Evolutionary conservation across 2,329 filamentous ascomycete species (phyloP).

Genomic region (Epichloe sylvatica): DNA sequence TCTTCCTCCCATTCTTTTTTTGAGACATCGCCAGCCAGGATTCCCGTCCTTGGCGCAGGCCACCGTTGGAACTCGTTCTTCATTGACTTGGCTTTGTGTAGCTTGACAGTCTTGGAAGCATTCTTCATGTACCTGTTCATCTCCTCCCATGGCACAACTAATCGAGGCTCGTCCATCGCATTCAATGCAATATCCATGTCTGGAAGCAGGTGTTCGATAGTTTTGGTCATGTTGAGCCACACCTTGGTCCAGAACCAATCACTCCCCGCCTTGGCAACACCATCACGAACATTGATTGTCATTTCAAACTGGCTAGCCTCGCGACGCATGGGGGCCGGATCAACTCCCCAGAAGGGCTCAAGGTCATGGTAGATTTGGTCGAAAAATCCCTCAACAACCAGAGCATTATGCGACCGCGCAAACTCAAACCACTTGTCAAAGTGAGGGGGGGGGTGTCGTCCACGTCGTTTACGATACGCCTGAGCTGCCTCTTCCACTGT

Average conservation of each 20-base stretch:
- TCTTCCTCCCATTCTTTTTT: conserved; percentile 36
- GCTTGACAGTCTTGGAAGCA: conserved; percentile 32
- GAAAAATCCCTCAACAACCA: conserved; percentile 51
- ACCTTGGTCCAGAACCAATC: conserved; percentile 46
- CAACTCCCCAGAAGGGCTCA: conserved; percentile 41
- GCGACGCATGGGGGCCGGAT: conserved; percentile 33
- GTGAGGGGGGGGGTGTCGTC: conserved; percentile 46
- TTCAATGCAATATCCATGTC: conserved; percentile 58
- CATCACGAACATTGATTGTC: conserved; percentile 44
- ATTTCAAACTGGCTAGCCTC: conserved; percentile 43
- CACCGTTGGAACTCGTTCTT: conserved; percentile 30
- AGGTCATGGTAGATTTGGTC: conserved; percentile 50
- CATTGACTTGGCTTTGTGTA: conserved; percentile 31
- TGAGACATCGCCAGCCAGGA: conserved; percentile 20
- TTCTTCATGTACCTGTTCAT: conserved; percentile 39
- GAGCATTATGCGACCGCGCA: conserved; percentile 34
- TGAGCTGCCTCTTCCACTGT: conserved; percentile 40
- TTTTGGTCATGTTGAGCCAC: conserved; percentile 39
- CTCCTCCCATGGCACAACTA: conserved; percentile 50
- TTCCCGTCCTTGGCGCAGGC: conserved; percentile 23
- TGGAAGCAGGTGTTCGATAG: conserved; percentile 41
- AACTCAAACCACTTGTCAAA: conserved; percentile 48
- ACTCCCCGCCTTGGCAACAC: conserved; percentile 35
- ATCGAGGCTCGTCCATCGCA: conserved; percentile 51
- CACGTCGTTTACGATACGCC: conserved; percentile 43